These are phyloP conservation scores for Globisporangium heterothallicum DNA, from an alignment of 352 stramenopile species.

Conservation along the genomic window DNA sequence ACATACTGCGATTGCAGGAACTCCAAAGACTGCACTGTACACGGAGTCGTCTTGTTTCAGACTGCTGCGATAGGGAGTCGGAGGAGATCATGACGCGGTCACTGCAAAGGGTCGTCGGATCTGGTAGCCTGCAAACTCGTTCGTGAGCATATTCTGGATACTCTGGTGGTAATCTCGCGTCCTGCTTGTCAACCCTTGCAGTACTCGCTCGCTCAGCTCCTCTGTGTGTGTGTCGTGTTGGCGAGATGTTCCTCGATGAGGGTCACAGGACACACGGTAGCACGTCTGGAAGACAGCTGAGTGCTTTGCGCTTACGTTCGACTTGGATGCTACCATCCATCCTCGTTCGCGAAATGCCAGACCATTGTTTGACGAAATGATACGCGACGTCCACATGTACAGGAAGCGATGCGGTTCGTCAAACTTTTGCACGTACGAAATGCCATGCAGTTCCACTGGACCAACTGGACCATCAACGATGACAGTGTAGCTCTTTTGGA, in stretches of 20 bases:
- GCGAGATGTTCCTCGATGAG: background rate
- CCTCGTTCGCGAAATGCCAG: slow-evolving; percentile 3
- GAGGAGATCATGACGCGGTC: background rate
- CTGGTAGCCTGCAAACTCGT: background rate
- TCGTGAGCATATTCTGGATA: slow-evolving; percentile 6
- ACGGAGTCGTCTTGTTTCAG: no score
- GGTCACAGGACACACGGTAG: slow-evolving; percentile 6
- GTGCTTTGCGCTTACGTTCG: background rate
- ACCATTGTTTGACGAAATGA: background rate
- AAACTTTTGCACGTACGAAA: slow-evolving; percentile 5
- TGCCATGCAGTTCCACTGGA: slow-evolving; percentile 1
- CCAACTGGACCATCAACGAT: background rate
- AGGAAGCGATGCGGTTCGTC: background rate
- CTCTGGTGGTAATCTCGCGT: slow-evolving; percentile 10
- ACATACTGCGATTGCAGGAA: no score
- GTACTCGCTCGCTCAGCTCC: background rate
- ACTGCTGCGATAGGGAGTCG: no score
- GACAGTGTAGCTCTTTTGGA: slow-evolving; percentile 2
- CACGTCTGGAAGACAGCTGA: slow-evolving; percentile 4
- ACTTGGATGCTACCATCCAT: slow-evolving; percentile 4
- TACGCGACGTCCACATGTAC: slow-evolving; percentile 5
- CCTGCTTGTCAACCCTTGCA: background rate
- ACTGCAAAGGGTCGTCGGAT: background rate
- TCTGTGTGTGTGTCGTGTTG: background rate
- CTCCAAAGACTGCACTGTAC: no score